These are phyloP conservation scores for Annulohypoxylon truncatum DNA, from an alignment of 2,329 filamentous ascomycete genomes.

Conservation along the genomic window DNA sequence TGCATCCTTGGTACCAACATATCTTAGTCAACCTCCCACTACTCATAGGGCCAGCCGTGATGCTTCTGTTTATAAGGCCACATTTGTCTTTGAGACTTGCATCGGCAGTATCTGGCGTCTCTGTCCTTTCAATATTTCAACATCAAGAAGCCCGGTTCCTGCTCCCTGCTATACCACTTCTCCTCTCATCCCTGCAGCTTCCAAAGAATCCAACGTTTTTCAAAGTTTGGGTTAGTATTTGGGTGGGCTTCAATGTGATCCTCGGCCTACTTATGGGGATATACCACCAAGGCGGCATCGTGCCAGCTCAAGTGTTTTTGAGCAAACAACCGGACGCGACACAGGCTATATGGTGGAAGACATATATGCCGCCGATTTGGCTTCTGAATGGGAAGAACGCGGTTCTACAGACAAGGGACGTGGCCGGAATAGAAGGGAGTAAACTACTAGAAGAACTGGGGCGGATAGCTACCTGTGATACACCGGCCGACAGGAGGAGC, in stretches of 20 bases:
- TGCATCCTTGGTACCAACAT: constrained; percentile 85
- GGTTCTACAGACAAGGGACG: constrained; percentile 75
- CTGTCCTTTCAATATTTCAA: constrained; percentile 77
- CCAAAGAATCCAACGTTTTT: constrained; percentile 65
- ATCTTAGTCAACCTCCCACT: constrained; percentile 76
- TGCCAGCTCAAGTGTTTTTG: constrained; percentile 80
- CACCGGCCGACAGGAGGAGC: constrained; percentile 65
- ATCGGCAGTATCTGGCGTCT: constrained; percentile 78
- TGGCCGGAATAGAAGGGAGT: constrained; percentile 77
- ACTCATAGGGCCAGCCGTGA: constrained; percentile 75
- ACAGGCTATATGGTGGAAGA: constrained; percentile 85
- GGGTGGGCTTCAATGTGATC: constrained; percentile 76
- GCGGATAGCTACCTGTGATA: constrained; percentile 71
- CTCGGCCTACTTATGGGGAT: constrained; percentile 81
- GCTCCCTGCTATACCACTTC: constrained; percentile 78
- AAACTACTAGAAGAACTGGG: constrained; percentile 69
- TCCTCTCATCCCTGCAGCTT: constrained; percentile 77
- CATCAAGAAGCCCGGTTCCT: constrained; percentile 86
- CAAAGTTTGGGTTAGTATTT: constrained; percentile 68
- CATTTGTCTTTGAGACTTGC: constrained; percentile 71
- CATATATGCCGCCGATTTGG: constrained; percentile 85
- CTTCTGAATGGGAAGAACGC: constrained; percentile 80
- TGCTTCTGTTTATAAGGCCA: constrained; percentile 69
- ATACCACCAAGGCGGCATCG: constrained; percentile 83
- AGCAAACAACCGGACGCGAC: constrained; percentile 76